Evolutionary conservation across 2,329 filamentous ascomycete genomes (phyloP).

Genomic region (Trichoderma oligosporum): DNA sequence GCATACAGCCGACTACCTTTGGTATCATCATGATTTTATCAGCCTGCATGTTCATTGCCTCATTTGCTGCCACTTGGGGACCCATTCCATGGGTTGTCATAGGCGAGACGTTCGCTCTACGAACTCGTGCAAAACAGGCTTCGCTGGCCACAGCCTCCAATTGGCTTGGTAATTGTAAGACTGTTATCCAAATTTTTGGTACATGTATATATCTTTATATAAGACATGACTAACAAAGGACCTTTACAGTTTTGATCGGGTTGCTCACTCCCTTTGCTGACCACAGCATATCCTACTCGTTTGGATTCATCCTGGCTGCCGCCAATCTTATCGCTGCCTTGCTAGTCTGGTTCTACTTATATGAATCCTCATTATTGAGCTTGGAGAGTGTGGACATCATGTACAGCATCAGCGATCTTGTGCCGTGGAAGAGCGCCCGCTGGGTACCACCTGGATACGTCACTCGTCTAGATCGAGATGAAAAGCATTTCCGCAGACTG

Average conservation of each 20-base stretch:
- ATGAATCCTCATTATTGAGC: conserved; percentile 60
- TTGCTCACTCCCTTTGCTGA: conserved; percentile 68
- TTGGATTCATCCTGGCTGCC: conserved; percentile 63
- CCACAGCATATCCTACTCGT: conserved; percentile 56
- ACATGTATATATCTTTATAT: neutral
- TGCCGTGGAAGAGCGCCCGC: conserved; percentile 56
- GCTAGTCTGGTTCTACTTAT: conserved; percentile 66
- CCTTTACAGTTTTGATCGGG: conserved; percentile 52
- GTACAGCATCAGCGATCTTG: conserved; percentile 58
- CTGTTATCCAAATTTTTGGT: neutral
- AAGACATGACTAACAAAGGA: neutral
- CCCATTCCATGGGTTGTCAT: conserved; percentile 67
- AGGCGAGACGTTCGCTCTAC: conserved; percentile 61
- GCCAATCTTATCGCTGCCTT: conserved; percentile 57
- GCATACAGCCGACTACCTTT: conserved; percentile 37
- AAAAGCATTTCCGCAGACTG: conserved; percentile 26
- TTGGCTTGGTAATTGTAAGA: conserved; percentile 57
- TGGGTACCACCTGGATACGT: conserved; percentile 49
- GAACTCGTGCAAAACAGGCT: conserved; percentile 52
- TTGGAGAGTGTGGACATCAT: conserved; percentile 71
- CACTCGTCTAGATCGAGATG: conserved; percentile 38
- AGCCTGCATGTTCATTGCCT: conserved; percentile 70
- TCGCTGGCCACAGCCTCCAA: conserved; percentile 53
- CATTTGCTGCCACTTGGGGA: conserved; percentile 67
- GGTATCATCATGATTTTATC: conserved; percentile 69